phyloP scores from a whole-genome alignment of 768 basidiomycete genomes.

The Rubroboletus pulcherrimus region DNA sequence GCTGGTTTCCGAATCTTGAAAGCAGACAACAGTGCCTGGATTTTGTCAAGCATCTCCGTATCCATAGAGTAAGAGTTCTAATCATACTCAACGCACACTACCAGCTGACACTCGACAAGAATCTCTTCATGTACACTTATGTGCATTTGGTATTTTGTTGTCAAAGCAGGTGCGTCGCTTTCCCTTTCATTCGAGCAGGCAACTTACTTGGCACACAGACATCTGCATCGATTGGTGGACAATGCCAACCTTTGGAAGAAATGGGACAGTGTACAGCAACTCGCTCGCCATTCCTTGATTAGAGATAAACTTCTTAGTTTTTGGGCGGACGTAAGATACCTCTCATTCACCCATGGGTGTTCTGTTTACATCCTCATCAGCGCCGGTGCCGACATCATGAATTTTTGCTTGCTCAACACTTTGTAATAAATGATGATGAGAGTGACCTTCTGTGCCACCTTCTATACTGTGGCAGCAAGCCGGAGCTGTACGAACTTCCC shows the following conservation, averaged over 20 bases:
- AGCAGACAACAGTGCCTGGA: neutral
- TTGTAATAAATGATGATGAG: constrained; percentile 11
- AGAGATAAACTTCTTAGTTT: constrained; percentile 10
- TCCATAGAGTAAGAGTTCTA: constrained; percentile 18
- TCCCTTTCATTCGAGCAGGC: neutral
- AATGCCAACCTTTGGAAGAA: constrained; percentile 7
- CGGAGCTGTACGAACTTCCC: constrained; percentile 13
- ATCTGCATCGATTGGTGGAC: constrained; percentile 7
- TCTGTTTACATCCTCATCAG: constrained; percentile 7
- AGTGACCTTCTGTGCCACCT: constrained; percentile 17
- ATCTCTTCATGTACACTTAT: constrained; percentile 24
- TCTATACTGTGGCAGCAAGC: constrained; percentile 16
- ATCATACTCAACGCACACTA: neutral
- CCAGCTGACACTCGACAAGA: constrained; percentile 15
- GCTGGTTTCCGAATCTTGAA: neutral
- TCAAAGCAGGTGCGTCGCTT: constrained; percentile 1
- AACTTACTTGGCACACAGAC: neutral
- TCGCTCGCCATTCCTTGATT: constrained; percentile 15
- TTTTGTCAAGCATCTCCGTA: constrained; percentile 11
- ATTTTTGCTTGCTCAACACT: neutral
- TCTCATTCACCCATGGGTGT: neutral
- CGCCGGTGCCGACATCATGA: constrained; percentile 11
- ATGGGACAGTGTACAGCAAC: constrained; percentile 19
- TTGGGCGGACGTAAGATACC: constrained; percentile 7
- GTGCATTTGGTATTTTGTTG: constrained; percentile 22